These are phyloP conservation scores for Laetiporus sulphureus DNA, from an alignment of 1,284 basidiomycete genomes.

Conservation along the genomic window DNA sequence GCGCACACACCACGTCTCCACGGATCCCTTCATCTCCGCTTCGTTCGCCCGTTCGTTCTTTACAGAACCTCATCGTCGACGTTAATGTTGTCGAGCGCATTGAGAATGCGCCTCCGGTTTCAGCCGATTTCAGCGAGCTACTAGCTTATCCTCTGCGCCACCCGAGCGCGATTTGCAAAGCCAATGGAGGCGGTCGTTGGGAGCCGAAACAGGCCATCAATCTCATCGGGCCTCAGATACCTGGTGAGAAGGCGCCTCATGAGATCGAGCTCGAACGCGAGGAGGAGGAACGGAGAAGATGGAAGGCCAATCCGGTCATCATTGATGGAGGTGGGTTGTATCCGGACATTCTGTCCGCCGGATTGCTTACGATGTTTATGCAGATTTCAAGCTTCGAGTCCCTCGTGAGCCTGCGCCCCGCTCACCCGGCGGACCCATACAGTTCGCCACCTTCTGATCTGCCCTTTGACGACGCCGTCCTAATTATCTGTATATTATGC, in stretches of 20 bases:
- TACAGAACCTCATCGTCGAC: constrained; percentile 27
- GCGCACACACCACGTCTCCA: constrained; percentile 18
- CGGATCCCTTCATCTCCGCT: constrained; percentile 27
- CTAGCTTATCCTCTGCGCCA: constrained; percentile 62
- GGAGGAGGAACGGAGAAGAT: constrained; percentile 41
- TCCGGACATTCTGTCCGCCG: background rate
- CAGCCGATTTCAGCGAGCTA: constrained; percentile 39
- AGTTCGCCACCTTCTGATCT: constrained; percentile 46
- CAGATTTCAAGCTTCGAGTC: constrained; percentile 59
- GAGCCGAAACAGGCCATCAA: constrained; percentile 45
- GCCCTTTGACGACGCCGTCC: background rate
- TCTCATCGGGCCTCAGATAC: constrained; percentile 44
- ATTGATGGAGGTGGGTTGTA: constrained; percentile 45
- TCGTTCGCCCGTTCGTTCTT: constrained; percentile 27
- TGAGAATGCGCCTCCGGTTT: background rate
- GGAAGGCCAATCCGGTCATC: constrained; percentile 53
- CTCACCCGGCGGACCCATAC: constrained; percentile 27
- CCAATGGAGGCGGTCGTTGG: constrained; percentile 70
- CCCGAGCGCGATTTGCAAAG: constrained; percentile 62
- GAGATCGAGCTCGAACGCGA: constrained; percentile 62
- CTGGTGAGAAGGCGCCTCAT: constrained; percentile 56
- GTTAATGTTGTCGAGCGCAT: constrained; percentile 36
- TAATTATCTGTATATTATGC: background rate
- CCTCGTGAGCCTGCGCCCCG: constrained; percentile 37
- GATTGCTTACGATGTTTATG: background rate